Percentiles rank a stretch among this genome's conserved stretches.
Evolutionary conservation across 805 yeast species (phyloP).

Genomic region (Yarrowia keelungensis): DNA sequence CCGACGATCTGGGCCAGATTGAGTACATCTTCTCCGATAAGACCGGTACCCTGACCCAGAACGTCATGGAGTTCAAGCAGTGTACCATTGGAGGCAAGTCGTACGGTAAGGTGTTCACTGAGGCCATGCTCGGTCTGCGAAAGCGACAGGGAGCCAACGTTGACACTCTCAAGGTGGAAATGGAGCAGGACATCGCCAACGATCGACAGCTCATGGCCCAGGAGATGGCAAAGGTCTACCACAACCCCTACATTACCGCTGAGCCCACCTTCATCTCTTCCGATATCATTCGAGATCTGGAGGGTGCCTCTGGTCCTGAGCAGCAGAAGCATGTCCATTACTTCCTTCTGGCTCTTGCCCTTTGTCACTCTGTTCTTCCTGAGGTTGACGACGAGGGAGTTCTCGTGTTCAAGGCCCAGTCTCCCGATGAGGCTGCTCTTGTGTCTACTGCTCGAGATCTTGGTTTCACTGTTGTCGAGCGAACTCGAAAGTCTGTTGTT

Average conservation of each 20-base stretch:
- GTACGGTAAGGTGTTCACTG: slow-evolving; percentile 78
- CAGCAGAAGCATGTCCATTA: slow-evolving; percentile 61
- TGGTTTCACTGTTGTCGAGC: slow-evolving; percentile 69
- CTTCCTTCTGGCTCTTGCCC: slow-evolving; percentile 73
- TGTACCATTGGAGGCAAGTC: slow-evolving; percentile 73
- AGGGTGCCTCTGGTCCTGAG: slow-evolving; percentile 46
- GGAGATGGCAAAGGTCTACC: slow-evolving; percentile 60
- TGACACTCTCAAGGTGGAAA: slow-evolving; percentile 57
- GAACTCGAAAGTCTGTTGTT: slow-evolving; percentile 60
- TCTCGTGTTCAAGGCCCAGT: slow-evolving; percentile 72
- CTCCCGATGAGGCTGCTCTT: slow-evolving; percentile 85
- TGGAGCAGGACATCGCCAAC: slow-evolving; percentile 55
- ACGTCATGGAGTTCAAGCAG: slow-evolving; percentile 83
- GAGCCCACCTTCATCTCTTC: slow-evolving; percentile 70
- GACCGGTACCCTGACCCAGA: slow-evolving; percentile 85
- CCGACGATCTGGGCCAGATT: slow-evolving; percentile 85
- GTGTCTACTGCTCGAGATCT: slow-evolving; percentile 79
- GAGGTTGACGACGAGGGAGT: slow-evolving; percentile 54
- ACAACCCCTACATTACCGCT: slow-evolving; percentile 46
- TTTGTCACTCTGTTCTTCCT: slow-evolving; percentile 81
- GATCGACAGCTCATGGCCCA: slow-evolving; percentile 61
- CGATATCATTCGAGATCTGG: slow-evolving; percentile 64
- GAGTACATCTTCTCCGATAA: slow-evolving; percentile 84
- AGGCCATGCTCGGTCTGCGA: slow-evolving; percentile 72
- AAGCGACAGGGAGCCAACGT: slow-evolving; percentile 71